Base-by-base conservation (phyloP, 2,329 filamentous ascomycete species). In the Fusarium proliferatum region DNA sequence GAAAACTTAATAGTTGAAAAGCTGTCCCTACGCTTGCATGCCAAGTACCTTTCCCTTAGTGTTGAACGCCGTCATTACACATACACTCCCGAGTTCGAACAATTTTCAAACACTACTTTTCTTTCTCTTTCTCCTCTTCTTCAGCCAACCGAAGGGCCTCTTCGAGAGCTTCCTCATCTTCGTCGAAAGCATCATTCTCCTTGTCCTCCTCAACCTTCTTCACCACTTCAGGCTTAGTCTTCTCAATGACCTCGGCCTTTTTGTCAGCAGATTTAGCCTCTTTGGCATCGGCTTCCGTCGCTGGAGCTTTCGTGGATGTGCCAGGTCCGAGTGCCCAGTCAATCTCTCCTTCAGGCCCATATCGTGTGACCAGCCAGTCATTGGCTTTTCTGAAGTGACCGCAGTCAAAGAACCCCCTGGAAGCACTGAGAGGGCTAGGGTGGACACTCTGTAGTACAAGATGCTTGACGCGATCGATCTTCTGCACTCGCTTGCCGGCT, bases 361-460 rank as follows among this genome's bases (percentile, higher is more conserved):
- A 97, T 65, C 93, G 87, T 75, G 87, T 82, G 60, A 88, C 85
- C 28, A 99, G 86, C 96, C 96, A 99, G 77, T 93, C 91, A 79
- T 97, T 97, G 52, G 93, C 90, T 83, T 91, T 89, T 72, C 86
- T 91, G 81, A 97, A 97, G 82, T 97, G 95, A 0, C 90, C 90
- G 76, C 93, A 95, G 65, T 94, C 91, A 74, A 94, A 94, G 82
- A 95, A 99, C 2, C 96, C 96, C 61, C 89, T 88, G 19, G 87
- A 84, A 8, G 96, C 96, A 83, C 94, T 97, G 74, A 98, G 82
- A n/a, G 96, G 96, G 81, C 94, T 97, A 0, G 96, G 96, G 84
- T 99, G 96, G 56, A 95, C 95, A 78, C 91, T 93, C 83, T 93
- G 91, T 73, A 99, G 86, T 42, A 99, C 94, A 51, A 94, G 87